Percentiles rank a stretch among this genome's conserved stretches.
Conservation (phyloP, 163 green algal species). For the Scenedesmus sp. region DNA sequence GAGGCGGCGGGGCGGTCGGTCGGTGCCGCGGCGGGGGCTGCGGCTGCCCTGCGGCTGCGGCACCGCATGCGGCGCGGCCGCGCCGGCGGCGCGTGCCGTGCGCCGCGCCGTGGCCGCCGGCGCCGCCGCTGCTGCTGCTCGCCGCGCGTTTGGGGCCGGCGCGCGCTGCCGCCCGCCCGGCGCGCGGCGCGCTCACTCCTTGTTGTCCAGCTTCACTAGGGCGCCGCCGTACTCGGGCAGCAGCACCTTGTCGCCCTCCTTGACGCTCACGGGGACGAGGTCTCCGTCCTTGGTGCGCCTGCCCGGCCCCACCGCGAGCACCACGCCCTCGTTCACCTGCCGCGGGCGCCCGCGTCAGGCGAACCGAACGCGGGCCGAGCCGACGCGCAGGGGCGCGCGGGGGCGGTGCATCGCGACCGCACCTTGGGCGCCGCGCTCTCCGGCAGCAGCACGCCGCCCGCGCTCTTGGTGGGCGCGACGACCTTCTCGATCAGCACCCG, state of each 20-base stretch:
- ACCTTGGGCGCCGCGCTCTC: constrained; percentile 84
- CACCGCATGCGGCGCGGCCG: background rate
- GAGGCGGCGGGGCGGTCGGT: too few relatives aligned
- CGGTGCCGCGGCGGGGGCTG: too few relatives aligned
- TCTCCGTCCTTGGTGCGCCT: constrained; percentile 78
- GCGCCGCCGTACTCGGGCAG: constrained; percentile 92
- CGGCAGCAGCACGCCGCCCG: constrained; percentile 86
- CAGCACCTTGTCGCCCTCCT: constrained; percentile 93
- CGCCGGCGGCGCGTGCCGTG: too few relatives aligned
- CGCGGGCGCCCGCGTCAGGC: too few relatives aligned
- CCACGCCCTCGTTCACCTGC: constrained; percentile 91
- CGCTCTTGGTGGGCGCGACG: constrained; percentile 73
- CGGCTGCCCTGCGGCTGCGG: background rate
- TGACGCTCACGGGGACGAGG: constrained; percentile 79
- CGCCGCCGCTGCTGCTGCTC: background rate
- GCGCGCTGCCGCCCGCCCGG: background rate
- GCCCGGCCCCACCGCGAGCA: constrained; percentile 88
- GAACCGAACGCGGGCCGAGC: too few relatives aligned
- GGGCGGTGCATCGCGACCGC: too few relatives aligned
- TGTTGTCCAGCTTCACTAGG: constrained; percentile 84
- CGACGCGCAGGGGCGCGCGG: too few relatives aligned
- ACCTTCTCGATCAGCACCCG: constrained; percentile 87
- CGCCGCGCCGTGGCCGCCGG: too few relatives aligned
- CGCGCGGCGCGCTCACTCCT: constrained; percentile 76
- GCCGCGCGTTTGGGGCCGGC: background rate